These are phyloP conservation scores for Balansia obtecta DNA, from an alignment of 2,329 filamentous ascomycete genomes.

Conservation along the genomic window DNA sequence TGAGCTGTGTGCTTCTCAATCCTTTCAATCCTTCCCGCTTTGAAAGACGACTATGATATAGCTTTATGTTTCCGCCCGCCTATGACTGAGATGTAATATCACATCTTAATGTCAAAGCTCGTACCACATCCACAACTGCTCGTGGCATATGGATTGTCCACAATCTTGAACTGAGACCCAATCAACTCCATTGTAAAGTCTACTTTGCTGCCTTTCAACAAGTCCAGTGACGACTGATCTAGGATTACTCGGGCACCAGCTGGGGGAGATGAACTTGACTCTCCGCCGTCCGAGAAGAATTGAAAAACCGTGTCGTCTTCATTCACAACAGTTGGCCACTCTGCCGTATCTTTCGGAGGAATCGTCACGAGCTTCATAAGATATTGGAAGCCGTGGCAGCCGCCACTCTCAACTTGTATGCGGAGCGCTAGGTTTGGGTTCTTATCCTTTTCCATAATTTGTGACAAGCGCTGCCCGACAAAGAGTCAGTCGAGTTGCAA, in stretches of 20 bases:
- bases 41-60: not conserved
- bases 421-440: conserved; percentile 81
- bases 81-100: conserved; percentile 7
- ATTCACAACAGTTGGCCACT: conserved; percentile 26
- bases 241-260: conserved; percentile 67
- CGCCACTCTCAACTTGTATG: conserved; percentile 83
- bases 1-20: not conserved
- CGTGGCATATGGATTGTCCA: conserved; percentile 80
- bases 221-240: conserved; percentile 73
- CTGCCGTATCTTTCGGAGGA: conserved; percentile 25
- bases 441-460: conserved; percentile 59
- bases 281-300: conserved; percentile 41
- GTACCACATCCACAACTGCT: conserved; percentile 96
- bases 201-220: conserved; percentile 86
- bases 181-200: conserved; percentile 97
- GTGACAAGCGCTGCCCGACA: conserved; percentile 48
- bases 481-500: not conserved
- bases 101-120: conserved; percentile 85
- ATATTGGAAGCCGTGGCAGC: conserved; percentile 97
- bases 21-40: not conserved
- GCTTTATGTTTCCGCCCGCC: not conserved
- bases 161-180: conserved; percentile 80
- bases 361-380: conserved; percentile 72
- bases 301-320: conserved; percentile 87
- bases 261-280: conserved; percentile 15